Percentiles rank a stretch among this genome's conserved stretches.
phyloP scores from a whole-genome alignment of 352 stramenopile genomes.

The Phytophthora hibernalis region DNA sequence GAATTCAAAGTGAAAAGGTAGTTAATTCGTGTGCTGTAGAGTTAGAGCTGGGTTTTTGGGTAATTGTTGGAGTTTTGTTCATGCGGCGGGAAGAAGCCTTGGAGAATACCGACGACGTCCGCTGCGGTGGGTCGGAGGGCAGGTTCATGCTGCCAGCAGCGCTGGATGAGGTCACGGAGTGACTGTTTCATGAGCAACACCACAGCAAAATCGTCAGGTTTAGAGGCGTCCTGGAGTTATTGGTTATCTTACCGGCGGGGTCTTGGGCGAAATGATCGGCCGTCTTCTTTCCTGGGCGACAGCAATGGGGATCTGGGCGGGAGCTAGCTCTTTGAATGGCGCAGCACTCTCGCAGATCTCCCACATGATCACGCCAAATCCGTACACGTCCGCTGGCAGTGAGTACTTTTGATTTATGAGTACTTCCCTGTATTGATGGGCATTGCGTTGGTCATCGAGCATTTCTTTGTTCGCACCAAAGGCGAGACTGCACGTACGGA shows the following conservation, averaged over 20 bases:
- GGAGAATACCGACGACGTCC: constrained; percentile 48
- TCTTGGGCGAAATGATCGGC: constrained; percentile 63
- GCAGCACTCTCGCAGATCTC: constrained; percentile 76
- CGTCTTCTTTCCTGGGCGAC: constrained; percentile 75
- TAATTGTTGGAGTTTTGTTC: no score
- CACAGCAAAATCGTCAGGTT: neutral
- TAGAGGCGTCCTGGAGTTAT: neutral
- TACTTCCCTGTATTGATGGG: constrained; percentile 61
- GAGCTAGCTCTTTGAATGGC: constrained; percentile 67
- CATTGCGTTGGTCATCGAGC: neutral
- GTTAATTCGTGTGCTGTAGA: neutral
- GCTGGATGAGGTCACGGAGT: constrained; percentile 63
- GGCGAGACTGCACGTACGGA: constrained; percentile 50
- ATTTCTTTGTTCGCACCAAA: neutral
- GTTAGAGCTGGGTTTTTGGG: neutral
- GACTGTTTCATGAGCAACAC: constrained; percentile 39
- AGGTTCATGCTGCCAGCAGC: constrained; percentile 76
- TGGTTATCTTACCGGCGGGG: constrained; percentile 47
- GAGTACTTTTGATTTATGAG: constrained; percentile 73
- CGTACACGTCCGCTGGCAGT: constrained; percentile 80
- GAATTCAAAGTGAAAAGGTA: constrained; percentile 9
- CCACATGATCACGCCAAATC: constrained; percentile 83
- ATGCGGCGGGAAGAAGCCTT: constrained; percentile 52
- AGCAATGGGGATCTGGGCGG: constrained; percentile 62
- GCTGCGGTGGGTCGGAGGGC: constrained; percentile 51